Conservation (phyloP, 148 eudicot genomes). For the Rhododendron simsii region DNA sequence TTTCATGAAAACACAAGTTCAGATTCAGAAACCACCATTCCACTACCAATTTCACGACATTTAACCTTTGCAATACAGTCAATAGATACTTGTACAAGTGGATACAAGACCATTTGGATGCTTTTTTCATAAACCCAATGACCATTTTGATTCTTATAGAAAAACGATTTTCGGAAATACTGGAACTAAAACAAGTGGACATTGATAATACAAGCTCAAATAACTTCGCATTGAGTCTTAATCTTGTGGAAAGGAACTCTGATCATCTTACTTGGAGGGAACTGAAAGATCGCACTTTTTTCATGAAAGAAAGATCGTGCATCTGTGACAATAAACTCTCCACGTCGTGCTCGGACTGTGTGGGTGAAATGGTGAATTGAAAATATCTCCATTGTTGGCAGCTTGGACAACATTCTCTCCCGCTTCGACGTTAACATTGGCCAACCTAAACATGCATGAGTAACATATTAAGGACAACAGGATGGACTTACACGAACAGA, state of each 20-base stretch:
- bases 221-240: background rate
- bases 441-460: constrained; percentile 16
- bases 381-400: constrained; percentile 19
- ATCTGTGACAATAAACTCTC: constrained; percentile 64
- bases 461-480: background rate
- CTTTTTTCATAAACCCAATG: background rate
- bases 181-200: background rate
- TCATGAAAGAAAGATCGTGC: constrained; percentile 90
- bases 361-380: constrained; percentile 18
- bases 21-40: background rate
- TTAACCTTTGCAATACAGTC: background rate
- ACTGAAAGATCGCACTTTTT: constrained; percentile 58
- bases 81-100: background rate
- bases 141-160: background rate
- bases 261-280: constrained; percentile 33
- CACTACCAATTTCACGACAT: background rate
- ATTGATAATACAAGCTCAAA: constrained; percentile 1
- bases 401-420: constrained; percentile 19
- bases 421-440: constrained; percentile 19
- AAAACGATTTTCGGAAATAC: background rate
- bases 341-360: constrained; percentile 26
- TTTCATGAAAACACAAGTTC: background rate
- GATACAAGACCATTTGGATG: background rate
- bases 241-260: constrained; percentile 6
- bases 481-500: background rate